Percentiles rank a stretch among this genome's conserved stretches.
Evolutionary conservation across 2,329 filamentous ascomycete genomes (phyloP).

Genomic region (Fonsecaea nubica): DNA sequence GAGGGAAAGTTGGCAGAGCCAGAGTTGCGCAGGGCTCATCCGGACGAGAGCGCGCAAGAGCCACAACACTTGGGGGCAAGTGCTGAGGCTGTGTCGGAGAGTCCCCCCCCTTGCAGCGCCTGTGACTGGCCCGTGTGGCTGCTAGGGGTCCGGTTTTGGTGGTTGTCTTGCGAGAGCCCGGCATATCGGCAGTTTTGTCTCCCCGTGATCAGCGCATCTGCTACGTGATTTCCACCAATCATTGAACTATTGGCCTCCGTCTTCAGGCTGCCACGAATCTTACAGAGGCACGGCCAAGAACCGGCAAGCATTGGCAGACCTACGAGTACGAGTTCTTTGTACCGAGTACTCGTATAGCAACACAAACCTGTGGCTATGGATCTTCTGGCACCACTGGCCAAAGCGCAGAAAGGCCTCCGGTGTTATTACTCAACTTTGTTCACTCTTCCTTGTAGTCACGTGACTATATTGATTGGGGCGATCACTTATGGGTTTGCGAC

Average conservation of each 20-base stretch:
- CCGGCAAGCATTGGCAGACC: not conserved
- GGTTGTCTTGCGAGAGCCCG: not conserved
- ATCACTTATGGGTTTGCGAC: not conserved
- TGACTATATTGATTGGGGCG: not conserved
- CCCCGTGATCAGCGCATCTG: conserved; percentile 17
- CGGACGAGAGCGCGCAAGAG: conserved; percentile 11
- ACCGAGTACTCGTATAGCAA: no score
- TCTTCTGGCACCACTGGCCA: not conserved
- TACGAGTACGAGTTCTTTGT: no score
- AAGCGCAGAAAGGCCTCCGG: not conserved
- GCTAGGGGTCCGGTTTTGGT: not conserved
- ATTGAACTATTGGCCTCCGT: not conserved
- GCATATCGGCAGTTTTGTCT: conserved; percentile 17
- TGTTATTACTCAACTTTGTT: not conserved
- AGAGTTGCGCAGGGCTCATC: conserved; percentile 7
- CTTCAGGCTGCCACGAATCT: conserved; percentile 17
- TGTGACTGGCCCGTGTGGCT: conserved; percentile 2
- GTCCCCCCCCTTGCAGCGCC: not conserved
- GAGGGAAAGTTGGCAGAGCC: conserved; percentile 24
- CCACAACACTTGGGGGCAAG: conserved; percentile 18
- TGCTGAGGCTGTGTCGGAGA: conserved; percentile 29
- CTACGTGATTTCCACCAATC: conserved; percentile 13
- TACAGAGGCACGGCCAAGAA: conserved; percentile 2
- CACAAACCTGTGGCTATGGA: not conserved
- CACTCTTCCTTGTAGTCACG: not conserved